Evolutionary conservation across 164 flowering plant species (phyloP).

Genomic region (Macadamia tetraphylla): DNA sequence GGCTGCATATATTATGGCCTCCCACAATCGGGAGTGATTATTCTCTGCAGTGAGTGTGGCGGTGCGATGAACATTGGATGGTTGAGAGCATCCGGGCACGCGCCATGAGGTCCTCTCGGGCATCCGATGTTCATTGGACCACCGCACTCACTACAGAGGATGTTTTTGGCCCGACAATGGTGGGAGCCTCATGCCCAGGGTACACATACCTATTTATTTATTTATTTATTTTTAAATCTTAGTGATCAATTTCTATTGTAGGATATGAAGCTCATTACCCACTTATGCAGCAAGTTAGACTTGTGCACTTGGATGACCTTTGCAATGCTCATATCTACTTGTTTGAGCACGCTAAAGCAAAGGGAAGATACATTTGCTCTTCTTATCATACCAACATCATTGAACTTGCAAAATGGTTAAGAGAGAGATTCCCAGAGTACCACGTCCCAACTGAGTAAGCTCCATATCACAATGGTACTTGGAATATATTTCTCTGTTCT

Average conservation of each 20-base stretch:
- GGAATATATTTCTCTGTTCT: neutral
- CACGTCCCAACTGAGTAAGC: neutral
- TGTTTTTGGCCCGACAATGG: no score
- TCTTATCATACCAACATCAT: neutral
- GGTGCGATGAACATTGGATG: no score
- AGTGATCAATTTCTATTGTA: neutral
- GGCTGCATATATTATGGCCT: neutral
- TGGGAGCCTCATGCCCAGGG: no score
- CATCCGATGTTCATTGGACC: no score
- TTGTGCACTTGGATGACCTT: constrained; percentile 53
- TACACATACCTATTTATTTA: no score
- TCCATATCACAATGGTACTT: neutral
- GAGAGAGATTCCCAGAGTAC: neutral
- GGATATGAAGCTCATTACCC: constrained; percentile 28
- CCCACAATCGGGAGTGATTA: no score
- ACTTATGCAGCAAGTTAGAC: constrained; percentile 63
- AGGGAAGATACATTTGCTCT: neutral
- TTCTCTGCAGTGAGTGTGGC: no score
- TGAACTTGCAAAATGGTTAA: neutral
- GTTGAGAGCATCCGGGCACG: no score
- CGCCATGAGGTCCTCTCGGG: no score
- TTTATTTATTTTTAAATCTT: no score
- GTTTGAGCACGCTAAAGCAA: neutral
- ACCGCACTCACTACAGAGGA: no score
- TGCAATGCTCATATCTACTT: neutral